These are phyloP conservation scores for Coniferiporia sulphurascens DNA, from an alignment of 1,284 basidiomycete species.

Conservation along the genomic window DNA sequence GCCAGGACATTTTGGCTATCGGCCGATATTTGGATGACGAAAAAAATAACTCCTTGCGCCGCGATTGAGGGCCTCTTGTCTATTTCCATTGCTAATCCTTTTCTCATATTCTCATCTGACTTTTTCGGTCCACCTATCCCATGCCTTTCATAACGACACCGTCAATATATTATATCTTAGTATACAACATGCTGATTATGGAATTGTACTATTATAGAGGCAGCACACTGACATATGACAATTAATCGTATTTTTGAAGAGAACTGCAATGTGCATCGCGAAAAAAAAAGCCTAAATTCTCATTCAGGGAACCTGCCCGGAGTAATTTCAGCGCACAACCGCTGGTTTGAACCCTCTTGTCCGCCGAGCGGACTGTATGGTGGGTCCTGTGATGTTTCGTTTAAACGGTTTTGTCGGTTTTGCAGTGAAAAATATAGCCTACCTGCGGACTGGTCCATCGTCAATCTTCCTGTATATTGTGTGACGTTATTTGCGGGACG, in stretches of 20 bases:
- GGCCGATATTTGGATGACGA: slow-evolving; percentile 87
- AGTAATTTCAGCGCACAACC: not conserved
- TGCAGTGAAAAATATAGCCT: not conserved
- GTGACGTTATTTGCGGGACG: slow-evolving; percentile 4
- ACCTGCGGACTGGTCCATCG: slow-evolving; percentile 3
- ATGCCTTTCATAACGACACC: not conserved
- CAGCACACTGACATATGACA: not conserved
- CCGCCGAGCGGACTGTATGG: slow-evolving; percentile 3
- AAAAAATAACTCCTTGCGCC: slow-evolving; percentile 51
- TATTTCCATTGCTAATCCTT: not conserved
- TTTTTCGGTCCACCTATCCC: not conserved
- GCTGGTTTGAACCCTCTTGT: slow-evolving; percentile 13
- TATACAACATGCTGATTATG: not conserved
- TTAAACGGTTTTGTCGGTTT: not conserved
- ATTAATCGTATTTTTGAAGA: not conserved
- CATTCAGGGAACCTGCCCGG: not conserved
- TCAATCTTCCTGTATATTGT: slow-evolving; percentile 12
- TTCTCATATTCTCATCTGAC: not conserved
- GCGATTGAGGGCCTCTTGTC: not conserved
- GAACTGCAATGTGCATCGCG: not conserved
- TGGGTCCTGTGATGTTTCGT: not conserved
- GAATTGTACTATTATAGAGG: slow-evolving; percentile 9
- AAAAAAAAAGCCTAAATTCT: too few species aligned
- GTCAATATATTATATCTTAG: not conserved
- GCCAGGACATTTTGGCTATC: slow-evolving; percentile 79